Percentiles rank a stretch among this genome's conserved stretches.
These are phyloP conservation scores for Pseudognaphalium luteoalbum DNA, from an alignment of 129 eudicot species.

Conservation along the genomic window DNA sequence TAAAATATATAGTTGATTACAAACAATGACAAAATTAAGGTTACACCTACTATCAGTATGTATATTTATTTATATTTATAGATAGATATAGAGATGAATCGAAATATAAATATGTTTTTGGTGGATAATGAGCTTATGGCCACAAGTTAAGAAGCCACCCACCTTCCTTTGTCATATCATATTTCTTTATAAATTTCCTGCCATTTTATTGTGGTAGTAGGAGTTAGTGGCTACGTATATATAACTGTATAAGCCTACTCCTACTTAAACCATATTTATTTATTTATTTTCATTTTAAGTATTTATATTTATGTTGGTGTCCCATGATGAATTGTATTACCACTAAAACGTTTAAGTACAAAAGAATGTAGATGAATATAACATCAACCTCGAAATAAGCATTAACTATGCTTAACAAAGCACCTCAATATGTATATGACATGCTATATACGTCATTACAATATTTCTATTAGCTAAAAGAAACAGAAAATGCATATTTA, in stretches of 20 bases:
- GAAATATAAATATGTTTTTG: background rate
- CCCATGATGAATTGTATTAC: too few relatives aligned
- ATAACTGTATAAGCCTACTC: background rate
- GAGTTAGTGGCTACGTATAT: background rate
- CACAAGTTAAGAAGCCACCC: background rate
- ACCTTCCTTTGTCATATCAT: conserved; percentile 17
- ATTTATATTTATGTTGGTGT: background rate
- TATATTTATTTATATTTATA: background rate
- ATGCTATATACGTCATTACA: too few relatives aligned
- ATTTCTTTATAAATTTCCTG: background rate
- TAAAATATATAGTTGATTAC: too few relatives aligned
- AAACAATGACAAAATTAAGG: too few relatives aligned
- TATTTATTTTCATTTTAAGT: background rate
- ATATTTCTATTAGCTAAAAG: too few relatives aligned
- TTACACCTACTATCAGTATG: background rate
- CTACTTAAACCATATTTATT: background rate
- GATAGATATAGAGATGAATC: background rate
- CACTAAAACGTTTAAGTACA: too few relatives aligned
- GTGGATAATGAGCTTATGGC: background rate
- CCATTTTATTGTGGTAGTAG: background rate
- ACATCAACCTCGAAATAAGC: too few relatives aligned
- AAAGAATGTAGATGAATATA: too few relatives aligned
- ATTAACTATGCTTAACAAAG: too few relatives aligned
- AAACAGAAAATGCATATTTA: too few relatives aligned
- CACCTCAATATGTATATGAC: too few relatives aligned